These are phyloP conservation scores for Metschnikowia cubensis DNA, from an alignment of 805 yeast genomes.

Conservation along the genomic window DNA sequence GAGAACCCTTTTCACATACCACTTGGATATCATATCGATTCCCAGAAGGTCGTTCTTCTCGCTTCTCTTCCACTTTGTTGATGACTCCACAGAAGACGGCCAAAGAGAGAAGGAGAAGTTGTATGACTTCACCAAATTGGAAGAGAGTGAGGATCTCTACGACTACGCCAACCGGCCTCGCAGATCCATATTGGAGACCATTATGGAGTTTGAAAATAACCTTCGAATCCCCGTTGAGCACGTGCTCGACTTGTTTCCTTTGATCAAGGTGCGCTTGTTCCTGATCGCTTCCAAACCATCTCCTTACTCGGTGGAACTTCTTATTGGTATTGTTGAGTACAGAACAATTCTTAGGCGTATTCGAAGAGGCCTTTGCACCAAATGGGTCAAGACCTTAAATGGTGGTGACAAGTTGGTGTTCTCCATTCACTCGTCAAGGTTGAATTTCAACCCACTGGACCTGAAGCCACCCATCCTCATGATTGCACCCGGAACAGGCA, in stretches of 20 bases:
- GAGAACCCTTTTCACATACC: constrained; percentile 67
- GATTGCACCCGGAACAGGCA: constrained; percentile 93
- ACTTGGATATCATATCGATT: constrained; percentile 75
- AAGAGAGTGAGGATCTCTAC: constrained; percentile 76
- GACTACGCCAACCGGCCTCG: constrained; percentile 93
- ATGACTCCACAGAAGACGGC: constrained; percentile 48
- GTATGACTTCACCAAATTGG: constrained; percentile 64
- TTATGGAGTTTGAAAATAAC: constrained; percentile 72
- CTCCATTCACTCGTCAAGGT: constrained; percentile 45
- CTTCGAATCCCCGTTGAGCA: constrained; percentile 72
- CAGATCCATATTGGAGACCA: constrained; percentile 77
- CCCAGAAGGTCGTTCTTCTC: constrained; percentile 84
- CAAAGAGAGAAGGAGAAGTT: constrained; percentile 73
- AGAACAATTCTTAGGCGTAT: constrained; percentile 72
- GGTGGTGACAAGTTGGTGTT: constrained; percentile 50
- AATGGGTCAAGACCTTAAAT: constrained; percentile 56
- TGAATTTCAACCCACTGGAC: constrained; percentile 27
- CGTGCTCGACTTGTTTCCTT: constrained; percentile 73
- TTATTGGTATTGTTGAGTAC: constrained; percentile 83
- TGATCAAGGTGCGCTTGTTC: constrained; percentile 74
- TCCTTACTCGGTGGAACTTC: constrained; percentile 50
- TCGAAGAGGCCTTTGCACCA: constrained; percentile 79
- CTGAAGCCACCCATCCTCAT: constrained; percentile 50
- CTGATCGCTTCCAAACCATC: constrained; percentile 71
- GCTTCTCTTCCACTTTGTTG: constrained; percentile 63